Conservation (phyloP, 1,284 basidiomycete species). For the Fomitopsis palustris region DNA sequence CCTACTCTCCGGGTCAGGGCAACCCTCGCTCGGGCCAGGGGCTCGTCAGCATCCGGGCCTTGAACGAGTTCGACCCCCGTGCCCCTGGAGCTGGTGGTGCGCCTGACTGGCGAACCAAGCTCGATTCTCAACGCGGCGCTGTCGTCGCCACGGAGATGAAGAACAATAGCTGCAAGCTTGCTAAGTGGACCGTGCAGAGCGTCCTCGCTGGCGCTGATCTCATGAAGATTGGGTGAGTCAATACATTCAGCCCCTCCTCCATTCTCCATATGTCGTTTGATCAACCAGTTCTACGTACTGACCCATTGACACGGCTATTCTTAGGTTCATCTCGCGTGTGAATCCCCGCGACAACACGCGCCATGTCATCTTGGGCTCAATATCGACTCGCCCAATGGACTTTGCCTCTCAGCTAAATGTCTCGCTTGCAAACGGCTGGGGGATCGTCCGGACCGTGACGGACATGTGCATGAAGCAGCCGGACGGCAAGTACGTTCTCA, state of each 20-base stretch:
- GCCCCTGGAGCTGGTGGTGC: slow-evolving; percentile 89
- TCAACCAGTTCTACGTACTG: background rate
- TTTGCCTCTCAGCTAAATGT: slow-evolving; percentile 96
- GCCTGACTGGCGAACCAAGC: slow-evolving; percentile 94
- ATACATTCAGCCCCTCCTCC: background rate
- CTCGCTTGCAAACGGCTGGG: slow-evolving; percentile 96
- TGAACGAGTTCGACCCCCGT: slow-evolving; percentile 97
- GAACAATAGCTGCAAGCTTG: slow-evolving; percentile 98
- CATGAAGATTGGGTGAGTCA: slow-evolving; percentile 94
- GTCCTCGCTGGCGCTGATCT: slow-evolving; percentile 93
- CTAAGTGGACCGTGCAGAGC: slow-evolving; percentile 96
- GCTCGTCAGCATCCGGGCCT: slow-evolving; percentile 87
- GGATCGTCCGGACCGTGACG: slow-evolving; percentile 92
- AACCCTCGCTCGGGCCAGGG: slow-evolving; percentile 73
- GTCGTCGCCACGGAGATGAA: slow-evolving; percentile 99
- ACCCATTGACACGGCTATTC: slow-evolving; percentile 1
- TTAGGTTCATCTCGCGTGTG: slow-evolving; percentile 88
- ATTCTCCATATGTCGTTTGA: background rate
- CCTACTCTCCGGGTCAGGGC: slow-evolving; percentile 69
- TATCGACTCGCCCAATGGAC: slow-evolving; percentile 92
- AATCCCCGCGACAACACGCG: slow-evolving; percentile 93
- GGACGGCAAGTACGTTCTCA: slow-evolving; percentile 93
- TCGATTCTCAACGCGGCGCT: slow-evolving; percentile 95
- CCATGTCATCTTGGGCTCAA: slow-evolving; percentile 94
- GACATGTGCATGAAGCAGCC: slow-evolving; percentile 93